Conservation (phyloP, 768 basidiomycete genomes). For the Pulveroboletus frians region DNA sequence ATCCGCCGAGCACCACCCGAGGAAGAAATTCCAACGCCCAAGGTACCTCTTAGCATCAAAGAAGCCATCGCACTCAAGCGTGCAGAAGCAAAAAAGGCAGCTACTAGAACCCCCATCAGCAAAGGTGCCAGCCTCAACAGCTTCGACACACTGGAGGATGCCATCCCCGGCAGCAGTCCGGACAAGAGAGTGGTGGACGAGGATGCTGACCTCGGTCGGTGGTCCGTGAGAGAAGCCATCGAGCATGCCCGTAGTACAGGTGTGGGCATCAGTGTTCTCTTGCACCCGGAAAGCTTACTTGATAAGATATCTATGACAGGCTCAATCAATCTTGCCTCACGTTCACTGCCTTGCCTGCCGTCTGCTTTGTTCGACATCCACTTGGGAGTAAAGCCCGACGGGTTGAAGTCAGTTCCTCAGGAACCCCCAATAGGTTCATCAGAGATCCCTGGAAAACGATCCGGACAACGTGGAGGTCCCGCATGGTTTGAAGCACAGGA, state of each 20-base stretch:
- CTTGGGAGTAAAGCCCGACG: conserved; percentile 66
- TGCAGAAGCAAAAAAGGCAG: conserved; percentile 69
- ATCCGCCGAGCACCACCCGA: conserved; percentile 20
- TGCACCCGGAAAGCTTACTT: conserved; percentile 41
- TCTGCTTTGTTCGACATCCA: conserved; percentile 78
- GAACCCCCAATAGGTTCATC: conserved; percentile 48
- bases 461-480: conserved; percentile 41
- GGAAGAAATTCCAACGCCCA: conserved; percentile 28
- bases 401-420: conserved; percentile 57
- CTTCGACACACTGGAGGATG: conserved; percentile 46
- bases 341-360: conserved; percentile 67
- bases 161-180: conserved; percentile 29
- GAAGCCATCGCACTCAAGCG: conserved; percentile 77
- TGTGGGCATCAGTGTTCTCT: conserved; percentile 35
- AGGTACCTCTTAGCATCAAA: conserved; percentile 47
- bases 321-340: conserved; percentile 68
- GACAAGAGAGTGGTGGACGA: conserved; percentile 39
- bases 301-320: conserved; percentile 49
- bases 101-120: conserved; percentile 21
- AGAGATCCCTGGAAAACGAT: conserved; percentile 34
- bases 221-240: conserved; percentile 67
- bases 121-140: conserved; percentile 29
- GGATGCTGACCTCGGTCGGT: conserved; percentile 52
- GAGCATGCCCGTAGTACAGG: conserved; percentile 75
- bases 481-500: conserved; percentile 84